A percentile compares a stretch with the other conserved stretches of the same genome.
phyloP scores from a whole-genome alignment of 2,329 filamentous ascomycete genomes.

The Aureobasidium sp. region DNA sequence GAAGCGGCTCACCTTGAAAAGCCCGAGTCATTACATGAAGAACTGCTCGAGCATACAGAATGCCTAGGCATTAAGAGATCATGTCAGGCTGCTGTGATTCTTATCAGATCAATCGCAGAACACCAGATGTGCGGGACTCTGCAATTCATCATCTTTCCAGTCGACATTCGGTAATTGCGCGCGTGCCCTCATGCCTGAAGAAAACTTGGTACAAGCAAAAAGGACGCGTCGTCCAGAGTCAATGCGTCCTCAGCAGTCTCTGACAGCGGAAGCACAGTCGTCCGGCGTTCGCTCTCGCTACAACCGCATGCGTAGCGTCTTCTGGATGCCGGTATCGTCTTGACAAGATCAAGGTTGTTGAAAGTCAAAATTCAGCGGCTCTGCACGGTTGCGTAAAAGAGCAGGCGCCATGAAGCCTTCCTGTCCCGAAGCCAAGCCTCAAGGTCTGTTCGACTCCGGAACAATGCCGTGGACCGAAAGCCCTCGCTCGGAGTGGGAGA shows the following conservation, averaged over 20 bases:
- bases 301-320: background rate
- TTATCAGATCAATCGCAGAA: background rate
- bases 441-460: background rate
- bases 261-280: background rate
- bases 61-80: background rate
- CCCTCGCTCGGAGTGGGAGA: background rate
- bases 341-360: background rate
- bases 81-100: background rate
- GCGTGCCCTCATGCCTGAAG: background rate
- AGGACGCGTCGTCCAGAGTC: background rate
- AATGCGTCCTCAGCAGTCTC: background rate
- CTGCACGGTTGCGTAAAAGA: background rate
- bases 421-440: too few relatives aligned
- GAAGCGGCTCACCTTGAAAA: background rate
- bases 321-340: background rate
- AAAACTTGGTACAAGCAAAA: constrained; percentile 2
- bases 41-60: background rate
- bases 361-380: background rate
- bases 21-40: background rate
- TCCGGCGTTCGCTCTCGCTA: background rate
- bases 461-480: background rate
- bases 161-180: background rate
- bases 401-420: background rate
- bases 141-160: background rate
- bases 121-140: background rate